Base-by-base conservation (phyloP, 78 protist genomes). In the Dictyostelium brefeldianum region DNA sequence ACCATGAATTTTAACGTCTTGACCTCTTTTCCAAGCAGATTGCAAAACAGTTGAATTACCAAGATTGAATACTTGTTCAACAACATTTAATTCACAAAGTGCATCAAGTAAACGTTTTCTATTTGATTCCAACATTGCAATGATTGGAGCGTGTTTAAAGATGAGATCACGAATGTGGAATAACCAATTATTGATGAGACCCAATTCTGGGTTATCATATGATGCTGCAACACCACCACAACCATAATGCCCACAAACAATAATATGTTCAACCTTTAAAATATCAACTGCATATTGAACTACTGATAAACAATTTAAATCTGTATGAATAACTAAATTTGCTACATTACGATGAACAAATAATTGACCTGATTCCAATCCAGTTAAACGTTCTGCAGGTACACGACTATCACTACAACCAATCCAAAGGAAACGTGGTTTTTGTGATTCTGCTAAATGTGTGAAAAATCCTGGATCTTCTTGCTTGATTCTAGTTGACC, bases 301-400 rank as follows among this genome's bases (percentile, higher is more conserved):
- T 20, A 92, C 98, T 1, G 98, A 81, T 11, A 87, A 78, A 64
- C 78, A 48, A 77, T 97, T 98, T 57, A 89, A 43, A 62, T 98
- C 99, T 11, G 96, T 89, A 80, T 87, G 85, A 27, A 91, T 78
- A 22, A 97, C 98, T 6, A 96, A 22, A 89, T 96, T 97, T 51
- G 98, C 99, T 29, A 98, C 92, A 78, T 98, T 98, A 25, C 99
- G 92, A 90, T 96, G 98, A 27, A 98, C 98, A 79, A 98, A 98
- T 12, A 98, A 54, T 36, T 96, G 94, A 10, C 98, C 98, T 10
- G 92, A 84, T 11, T 29, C 91, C 12, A 95, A 43, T 18, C 97
- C 98, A 31, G 95, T 82, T 59, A 96, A 18, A 54, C 73, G 77
- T 41, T 91, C 95, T 31, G 98, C 97, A n/a, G 98, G 97, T 3